Evolutionary conservation across 169 alveolate species (phyloP).

Genomic region (Plasmodium fragile): DNA sequence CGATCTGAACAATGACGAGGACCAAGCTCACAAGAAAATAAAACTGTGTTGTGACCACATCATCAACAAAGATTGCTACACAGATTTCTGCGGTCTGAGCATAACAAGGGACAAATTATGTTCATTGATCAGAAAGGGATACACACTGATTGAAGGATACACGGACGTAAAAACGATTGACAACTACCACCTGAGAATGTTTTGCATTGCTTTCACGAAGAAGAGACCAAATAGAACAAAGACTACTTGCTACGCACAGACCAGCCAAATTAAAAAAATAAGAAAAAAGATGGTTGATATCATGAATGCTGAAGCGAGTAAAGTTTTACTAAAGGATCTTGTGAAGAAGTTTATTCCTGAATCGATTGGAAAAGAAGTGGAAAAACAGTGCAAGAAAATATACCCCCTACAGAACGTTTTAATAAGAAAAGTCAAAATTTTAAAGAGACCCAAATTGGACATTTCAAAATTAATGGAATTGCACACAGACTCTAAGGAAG

Average conservation of each 20-base stretch:
- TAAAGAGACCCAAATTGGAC: slow-evolving; percentile 98
- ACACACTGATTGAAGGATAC: slow-evolving; percentile 96
- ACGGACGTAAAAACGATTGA: slow-evolving; percentile 98
- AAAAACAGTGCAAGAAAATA: slow-evolving; percentile 95
- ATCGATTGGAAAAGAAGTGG: slow-evolving; percentile 96
- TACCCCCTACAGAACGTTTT: slow-evolving; percentile 97
- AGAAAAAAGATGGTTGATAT: slow-evolving; percentile 97
- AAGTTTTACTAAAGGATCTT: slow-evolving; percentile 94
- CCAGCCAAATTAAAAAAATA: slow-evolving; percentile 95
- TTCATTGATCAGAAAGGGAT: slow-evolving; percentile 97
- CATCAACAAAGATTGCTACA: slow-evolving; percentile 95
- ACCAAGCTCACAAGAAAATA: slow-evolving; percentile 96
- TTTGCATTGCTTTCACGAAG: slow-evolving; percentile 97
- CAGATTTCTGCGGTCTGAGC: slow-evolving; percentile 97
- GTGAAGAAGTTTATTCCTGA: slow-evolving; percentile 96
- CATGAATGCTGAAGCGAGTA: slow-evolving; percentile 95
- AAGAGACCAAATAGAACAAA: slow-evolving; percentile 94
- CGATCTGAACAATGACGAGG: slow-evolving; percentile 96
- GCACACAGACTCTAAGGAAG: slow-evolving; percentile 91
- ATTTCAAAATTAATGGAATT: slow-evolving; percentile 91
- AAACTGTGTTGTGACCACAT: slow-evolving; percentile 96
- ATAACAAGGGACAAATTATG: slow-evolving; percentile 97
- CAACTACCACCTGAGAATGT: slow-evolving; percentile 96
- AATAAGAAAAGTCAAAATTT: slow-evolving; percentile 96
- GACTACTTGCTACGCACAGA: slow-evolving; percentile 97